A percentile compares a stretch with the other conserved stretches of the same genome.
phyloP scores from a whole-genome alignment of 2,329 filamentous ascomycete species.

The Cercospora sp. region DNA sequence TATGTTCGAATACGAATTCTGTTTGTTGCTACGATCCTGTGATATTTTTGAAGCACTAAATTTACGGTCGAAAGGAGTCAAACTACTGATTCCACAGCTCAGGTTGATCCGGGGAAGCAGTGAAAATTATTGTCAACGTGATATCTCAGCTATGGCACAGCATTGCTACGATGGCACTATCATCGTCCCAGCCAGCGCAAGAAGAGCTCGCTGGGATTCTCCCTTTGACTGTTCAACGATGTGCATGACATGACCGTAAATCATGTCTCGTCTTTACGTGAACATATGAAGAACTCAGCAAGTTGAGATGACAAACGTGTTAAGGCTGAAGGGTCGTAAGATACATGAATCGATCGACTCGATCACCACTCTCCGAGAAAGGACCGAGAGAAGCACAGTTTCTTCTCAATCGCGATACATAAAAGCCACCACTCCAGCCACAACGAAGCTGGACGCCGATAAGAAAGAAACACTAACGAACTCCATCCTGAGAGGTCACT shows the following conservation, averaged over 20 bases:
- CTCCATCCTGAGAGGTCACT: not conserved
- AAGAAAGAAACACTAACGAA: not conserved
- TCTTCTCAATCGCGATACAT: not conserved
- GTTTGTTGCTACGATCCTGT: too few species aligned
- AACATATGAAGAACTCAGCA: not conserved
- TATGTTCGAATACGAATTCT: too few species aligned
- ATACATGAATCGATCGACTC: not conserved
- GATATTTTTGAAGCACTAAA: too few species aligned
- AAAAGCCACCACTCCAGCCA: not conserved
- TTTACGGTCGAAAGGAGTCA: not conserved
- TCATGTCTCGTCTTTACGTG: not conserved
- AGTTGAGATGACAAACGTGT: not conserved
- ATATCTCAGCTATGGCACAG: not conserved
- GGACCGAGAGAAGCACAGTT: not conserved
- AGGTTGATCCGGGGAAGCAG: not conserved
- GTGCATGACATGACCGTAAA: not conserved
- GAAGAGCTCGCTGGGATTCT: not conserved
- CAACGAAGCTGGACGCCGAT: not conserved
- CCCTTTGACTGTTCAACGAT: not conserved
- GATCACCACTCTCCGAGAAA: not conserved
- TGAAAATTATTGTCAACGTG: not conserved
- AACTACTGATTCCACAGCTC: not conserved
- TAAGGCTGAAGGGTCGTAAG: not conserved
- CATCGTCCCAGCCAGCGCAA: not conserved
- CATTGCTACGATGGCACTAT: not conserved